Evolutionary conservation across 495 filamentous ascomycete species (phyloP).

Genomic region (Penicillium subrubescens): DNA sequence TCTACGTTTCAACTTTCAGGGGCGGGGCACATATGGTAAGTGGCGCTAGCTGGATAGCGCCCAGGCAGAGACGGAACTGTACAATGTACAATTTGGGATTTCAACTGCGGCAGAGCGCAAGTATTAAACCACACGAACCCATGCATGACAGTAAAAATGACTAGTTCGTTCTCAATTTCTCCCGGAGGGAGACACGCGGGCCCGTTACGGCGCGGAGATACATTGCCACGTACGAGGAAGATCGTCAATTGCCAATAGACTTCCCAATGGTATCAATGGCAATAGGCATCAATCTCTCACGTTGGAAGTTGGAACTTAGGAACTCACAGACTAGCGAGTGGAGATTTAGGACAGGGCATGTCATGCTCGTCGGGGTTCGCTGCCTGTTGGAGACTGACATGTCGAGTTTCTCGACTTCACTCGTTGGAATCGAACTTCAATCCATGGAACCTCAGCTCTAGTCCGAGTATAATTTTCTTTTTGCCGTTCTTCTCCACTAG

Average conservation of each 20-base stretch:
- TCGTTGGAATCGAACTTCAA: neutral
- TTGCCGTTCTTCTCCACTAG: neutral
- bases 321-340: neutral
- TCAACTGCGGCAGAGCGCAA: neutral
- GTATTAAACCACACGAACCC: slow-evolving; percentile 3
- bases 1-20: neutral
- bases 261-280: neutral
- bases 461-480: neutral
- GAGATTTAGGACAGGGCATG: slow-evolving; percentile 2
- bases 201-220: slow-evolving; percentile 5
- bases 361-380: neutral
- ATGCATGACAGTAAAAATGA: neutral
- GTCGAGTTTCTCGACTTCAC: neutral
- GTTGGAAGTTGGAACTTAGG: neutral
- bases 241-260: neutral
- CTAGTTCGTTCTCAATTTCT: neutral
- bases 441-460: slow-evolving; percentile 13
- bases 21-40: neutral
- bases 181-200: slow-evolving; percentile 1
- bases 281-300: neutral
- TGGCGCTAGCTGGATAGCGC: neutral
- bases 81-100: too few species aligned
- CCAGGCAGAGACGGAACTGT: too few species aligned
- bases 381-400: neutral
- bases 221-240: neutral